phyloP scores from a whole-genome alignment of 2,329 filamentous ascomycete species.

The Sarocladium oryzae region DNA sequence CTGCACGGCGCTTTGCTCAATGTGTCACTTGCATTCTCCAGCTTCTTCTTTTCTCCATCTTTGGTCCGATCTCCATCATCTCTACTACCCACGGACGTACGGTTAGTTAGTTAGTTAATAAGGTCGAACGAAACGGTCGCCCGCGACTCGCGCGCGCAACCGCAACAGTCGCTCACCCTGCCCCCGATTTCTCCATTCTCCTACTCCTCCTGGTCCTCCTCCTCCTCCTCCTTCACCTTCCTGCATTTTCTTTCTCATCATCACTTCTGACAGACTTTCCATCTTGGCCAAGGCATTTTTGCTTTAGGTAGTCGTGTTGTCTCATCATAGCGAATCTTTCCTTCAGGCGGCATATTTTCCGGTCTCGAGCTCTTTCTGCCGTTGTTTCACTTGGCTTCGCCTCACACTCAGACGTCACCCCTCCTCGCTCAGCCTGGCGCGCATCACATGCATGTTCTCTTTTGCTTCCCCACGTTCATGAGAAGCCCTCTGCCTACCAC shows the following conservation, averaged over 20 bases:
- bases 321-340: no score
- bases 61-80: neutral
- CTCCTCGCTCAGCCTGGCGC: slow-evolving; percentile 10
- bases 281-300: neutral
- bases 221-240: neutral
- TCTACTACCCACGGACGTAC: no score
- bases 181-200: neutral
- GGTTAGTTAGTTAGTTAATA: no score
- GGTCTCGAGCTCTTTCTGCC: neutral
- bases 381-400: slow-evolving; percentile 3
- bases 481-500: neutral
- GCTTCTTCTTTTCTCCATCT: neutral
- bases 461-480: slow-evolving; percentile 5
- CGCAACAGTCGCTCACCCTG: no score
- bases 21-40: neutral
- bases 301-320: no score
- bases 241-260: neutral
- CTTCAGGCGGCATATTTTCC: neutral
- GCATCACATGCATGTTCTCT: slow-evolving; percentile 8
- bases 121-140: no score
- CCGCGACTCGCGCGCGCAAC: no score
- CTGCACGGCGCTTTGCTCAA: neutral
- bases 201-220: neutral
- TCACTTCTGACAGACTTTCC: neutral
- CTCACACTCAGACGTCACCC: slow-evolving; percentile 1